Percentiles rank a stretch among this genome's conserved stretches.
These are phyloP conservation scores for Avena atlantica DNA, from an alignment of 176 grass and related monocot genomes.

Conservation along the genomic window DNA sequence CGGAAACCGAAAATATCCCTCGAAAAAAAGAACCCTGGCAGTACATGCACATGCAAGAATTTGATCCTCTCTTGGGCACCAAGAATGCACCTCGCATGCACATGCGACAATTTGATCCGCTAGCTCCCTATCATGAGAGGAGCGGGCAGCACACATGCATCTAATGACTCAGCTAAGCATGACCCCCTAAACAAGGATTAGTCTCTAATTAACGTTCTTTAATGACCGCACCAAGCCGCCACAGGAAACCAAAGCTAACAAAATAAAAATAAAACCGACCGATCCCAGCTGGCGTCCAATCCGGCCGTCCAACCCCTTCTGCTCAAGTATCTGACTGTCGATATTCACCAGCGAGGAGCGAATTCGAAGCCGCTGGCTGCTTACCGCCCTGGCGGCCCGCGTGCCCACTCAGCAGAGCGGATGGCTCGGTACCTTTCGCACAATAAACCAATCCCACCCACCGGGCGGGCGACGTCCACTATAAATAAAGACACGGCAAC, in stretches of 20 bases:
- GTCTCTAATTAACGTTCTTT: neutral
- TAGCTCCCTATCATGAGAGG: neutral
- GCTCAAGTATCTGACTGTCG: neutral
- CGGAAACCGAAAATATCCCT: too few relatives aligned
- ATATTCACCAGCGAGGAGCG: neutral
- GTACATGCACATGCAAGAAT: too few relatives aligned
- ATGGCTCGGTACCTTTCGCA: neutral
- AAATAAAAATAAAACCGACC: neutral
- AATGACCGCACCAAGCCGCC: neutral
- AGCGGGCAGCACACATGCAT: too few relatives aligned
- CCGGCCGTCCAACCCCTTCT: neutral
- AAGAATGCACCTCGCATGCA: neutral
- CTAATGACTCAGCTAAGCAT: neutral
- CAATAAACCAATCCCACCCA: neutral
- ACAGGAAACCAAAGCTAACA: neutral
- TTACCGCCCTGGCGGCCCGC: neutral
- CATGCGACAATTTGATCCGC: neutral
- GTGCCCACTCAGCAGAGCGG: neutral
- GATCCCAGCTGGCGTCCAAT: neutral
- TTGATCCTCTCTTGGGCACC: neutral
- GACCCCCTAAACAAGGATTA: neutral
- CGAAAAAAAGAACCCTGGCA: too few relatives aligned
- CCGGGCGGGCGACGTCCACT: neutral
- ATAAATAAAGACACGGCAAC: neutral
- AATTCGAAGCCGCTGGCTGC: conserved; percentile 43